Conservation (phyloP, 2,329 filamentous ascomycete genomes). For the Leptographium radiaticola region DNA sequence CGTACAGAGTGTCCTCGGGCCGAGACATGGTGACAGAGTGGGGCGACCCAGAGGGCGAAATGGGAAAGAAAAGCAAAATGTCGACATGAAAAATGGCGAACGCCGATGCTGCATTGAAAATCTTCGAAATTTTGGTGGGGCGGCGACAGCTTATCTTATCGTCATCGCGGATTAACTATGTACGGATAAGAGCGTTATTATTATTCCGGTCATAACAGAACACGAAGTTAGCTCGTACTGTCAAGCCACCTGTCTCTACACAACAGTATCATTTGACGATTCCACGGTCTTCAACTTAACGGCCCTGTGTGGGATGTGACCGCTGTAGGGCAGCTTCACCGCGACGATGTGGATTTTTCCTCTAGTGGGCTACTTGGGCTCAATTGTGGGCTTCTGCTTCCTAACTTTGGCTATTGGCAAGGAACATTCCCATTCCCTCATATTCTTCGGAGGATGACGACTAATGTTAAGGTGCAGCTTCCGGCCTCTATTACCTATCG, state of each 20-base stretch:
- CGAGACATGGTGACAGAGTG: constrained; percentile 59
- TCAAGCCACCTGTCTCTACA: not conserved
- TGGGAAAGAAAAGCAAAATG: not conserved
- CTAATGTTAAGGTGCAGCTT: constrained; percentile 42
- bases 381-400: constrained; percentile 82
- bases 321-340: not conserved
- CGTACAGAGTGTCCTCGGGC: constrained; percentile 85
- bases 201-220: not conserved
- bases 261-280: too few species aligned
- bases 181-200: not conserved
- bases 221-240: not conserved
- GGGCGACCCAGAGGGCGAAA: not conserved
- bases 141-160: constrained; percentile 1
- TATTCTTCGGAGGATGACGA: not conserved
- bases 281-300: not conserved
- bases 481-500: constrained; percentile 95
- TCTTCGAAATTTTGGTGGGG: constrained; percentile 7
- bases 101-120: not conserved
- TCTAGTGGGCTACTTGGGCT: constrained; percentile 77
- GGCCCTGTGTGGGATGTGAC: constrained; percentile 1
- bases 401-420: constrained; percentile 84
- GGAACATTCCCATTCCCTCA: constrained; percentile 5
- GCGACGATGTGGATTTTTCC: constrained; percentile 86
- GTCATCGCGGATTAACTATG: not conserved
- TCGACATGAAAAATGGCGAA: not conserved